Conservation (phyloP, 1,284 basidiomycete genomes). For the Boletus smithii region DNA sequence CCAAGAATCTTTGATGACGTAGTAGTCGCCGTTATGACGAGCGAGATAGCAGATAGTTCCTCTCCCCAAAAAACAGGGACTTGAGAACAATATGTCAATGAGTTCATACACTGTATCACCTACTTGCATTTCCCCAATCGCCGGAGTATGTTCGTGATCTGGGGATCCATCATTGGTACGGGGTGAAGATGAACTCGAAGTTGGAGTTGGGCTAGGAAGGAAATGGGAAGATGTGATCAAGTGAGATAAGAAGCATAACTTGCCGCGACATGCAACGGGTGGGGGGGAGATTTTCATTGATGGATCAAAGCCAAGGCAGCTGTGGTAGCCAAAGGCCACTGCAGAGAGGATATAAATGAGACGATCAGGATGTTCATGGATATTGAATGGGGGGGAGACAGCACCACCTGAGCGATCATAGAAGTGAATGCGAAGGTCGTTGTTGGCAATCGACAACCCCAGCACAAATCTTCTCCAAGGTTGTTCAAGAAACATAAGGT, state of each 20-base stretch:
- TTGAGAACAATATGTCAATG: neutral
- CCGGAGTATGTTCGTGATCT: too few relatives aligned
- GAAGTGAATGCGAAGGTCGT: neutral
- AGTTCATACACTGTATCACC: neutral
- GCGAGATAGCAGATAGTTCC: constrained; percentile 1
- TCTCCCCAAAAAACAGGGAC: constrained; percentile 1
- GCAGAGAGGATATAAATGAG: neutral
- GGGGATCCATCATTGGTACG: neutral
- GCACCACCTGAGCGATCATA: neutral
- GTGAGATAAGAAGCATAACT: neutral
- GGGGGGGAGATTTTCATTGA: neutral
- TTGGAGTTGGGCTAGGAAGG: neutral
- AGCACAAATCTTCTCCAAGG: constrained; percentile 1
- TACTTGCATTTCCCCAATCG: neutral
- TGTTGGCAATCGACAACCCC: neutral
- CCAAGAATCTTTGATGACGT: constrained; percentile 2
- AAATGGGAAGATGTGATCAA: too few relatives aligned
- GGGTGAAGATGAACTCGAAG: neutral
- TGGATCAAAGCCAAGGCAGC: neutral
- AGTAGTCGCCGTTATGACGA: neutral
- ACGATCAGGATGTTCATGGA: neutral
- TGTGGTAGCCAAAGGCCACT: neutral
- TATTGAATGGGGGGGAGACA: neutral
- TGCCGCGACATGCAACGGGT: too few relatives aligned
- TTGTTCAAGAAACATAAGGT: neutral